Evolutionary conservation across 164 flowering plant genomes (phyloP), one percentile per base, ranked within the genome.

Genomic region (Vitis amurensis): DNA sequence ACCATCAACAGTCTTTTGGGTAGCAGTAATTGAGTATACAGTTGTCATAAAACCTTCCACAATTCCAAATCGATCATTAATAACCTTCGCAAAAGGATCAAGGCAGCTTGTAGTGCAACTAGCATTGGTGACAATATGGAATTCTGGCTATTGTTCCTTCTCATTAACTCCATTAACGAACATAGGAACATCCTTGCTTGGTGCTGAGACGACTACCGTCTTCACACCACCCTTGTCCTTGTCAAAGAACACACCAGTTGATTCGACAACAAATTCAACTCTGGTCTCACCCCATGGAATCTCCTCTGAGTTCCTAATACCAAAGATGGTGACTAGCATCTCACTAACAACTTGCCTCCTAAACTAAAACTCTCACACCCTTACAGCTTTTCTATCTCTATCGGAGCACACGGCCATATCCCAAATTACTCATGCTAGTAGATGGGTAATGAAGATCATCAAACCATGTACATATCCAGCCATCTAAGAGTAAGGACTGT

Each of bases 191-290:
- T 86, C 84, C 60, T 78, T 79, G 68, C 86, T 82, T 5, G 87
- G 89, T 23, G 89, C 87, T 19, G 89, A 86, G 75, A 86, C 83
- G 56, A 86, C 57, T 1, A 86, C 86, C 76, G 84, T 86, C 86
- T 84, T 86, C 11, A 84, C 88, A 68, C 89, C 87, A 73, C 85
- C 85, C 84, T 87, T 87, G 64, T 83, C 90, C 77, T 85, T 85
- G 79, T 85, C 87, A 31, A 91, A 86, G 72, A 89, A 89, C 15
- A 86, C 90, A 19, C 91, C 93, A 48, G 93, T 86, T 0, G 93
- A 89, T 64, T 87, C 93, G 58, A 83, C 84, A 19, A 83, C 50
- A 37, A 15, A 71, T 11, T 83, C 86, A 19, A 82, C 86, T 68
- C 84, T 91, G 56, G 82, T 61, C 76, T 81, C 85, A 49, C 55